A percentile compares a stretch with the other conserved stretches of the same genome.
Evolutionary conservation across 1,284 basidiomycete species (phyloP).

Genomic region (Sporisorium exsertum): DNA sequence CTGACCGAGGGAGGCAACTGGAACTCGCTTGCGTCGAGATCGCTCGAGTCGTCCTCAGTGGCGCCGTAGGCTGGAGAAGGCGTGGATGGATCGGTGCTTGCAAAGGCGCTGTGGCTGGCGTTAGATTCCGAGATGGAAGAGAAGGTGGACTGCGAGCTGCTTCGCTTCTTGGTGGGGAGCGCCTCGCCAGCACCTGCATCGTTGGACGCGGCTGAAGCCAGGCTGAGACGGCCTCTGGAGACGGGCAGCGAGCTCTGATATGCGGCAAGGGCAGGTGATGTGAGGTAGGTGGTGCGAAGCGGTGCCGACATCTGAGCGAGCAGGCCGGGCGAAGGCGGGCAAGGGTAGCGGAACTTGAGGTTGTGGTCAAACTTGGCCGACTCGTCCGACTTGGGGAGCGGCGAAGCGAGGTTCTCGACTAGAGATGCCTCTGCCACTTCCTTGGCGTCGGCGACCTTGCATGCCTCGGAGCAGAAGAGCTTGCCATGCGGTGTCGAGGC

Average conservation of each 20-base stretch:
- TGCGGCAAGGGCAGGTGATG: constrained; percentile 57
- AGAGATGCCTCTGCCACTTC: constrained; percentile 33
- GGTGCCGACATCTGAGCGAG: constrained; percentile 56
- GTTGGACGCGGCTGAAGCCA: constrained; percentile 25
- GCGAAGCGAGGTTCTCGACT: constrained; percentile 30
- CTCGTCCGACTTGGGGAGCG: constrained; percentile 27
- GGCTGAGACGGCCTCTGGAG: constrained; percentile 33
- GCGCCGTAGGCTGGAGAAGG: constrained; percentile 51
- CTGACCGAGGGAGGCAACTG: constrained; percentile 58
- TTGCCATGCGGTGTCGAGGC: constrained; percentile 41
- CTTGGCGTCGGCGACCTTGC: constrained; percentile 53
- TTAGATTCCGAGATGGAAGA: constrained; percentile 61
- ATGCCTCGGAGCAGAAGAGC: constrained; percentile 59
- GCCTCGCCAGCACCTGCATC: constrained; percentile 13
- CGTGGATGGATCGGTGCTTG: constrained; percentile 53
- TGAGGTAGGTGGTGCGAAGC: constrained; percentile 45
- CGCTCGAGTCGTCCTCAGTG: constrained; percentile 54
- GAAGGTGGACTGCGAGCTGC: constrained; percentile 62
- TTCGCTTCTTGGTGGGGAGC: constrained; percentile 44
- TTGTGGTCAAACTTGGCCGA: constrained; percentile 18
- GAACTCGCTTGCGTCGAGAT: constrained; percentile 55
- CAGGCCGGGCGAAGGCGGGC: constrained; percentile 58
- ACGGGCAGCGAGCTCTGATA: constrained; percentile 55
- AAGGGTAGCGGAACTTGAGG: constrained; percentile 58
- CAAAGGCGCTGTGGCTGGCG: constrained; percentile 47